Base-by-base conservation (phyloP, 1,284 basidiomycete genomes). In the Inonotus hispidus region DNA sequence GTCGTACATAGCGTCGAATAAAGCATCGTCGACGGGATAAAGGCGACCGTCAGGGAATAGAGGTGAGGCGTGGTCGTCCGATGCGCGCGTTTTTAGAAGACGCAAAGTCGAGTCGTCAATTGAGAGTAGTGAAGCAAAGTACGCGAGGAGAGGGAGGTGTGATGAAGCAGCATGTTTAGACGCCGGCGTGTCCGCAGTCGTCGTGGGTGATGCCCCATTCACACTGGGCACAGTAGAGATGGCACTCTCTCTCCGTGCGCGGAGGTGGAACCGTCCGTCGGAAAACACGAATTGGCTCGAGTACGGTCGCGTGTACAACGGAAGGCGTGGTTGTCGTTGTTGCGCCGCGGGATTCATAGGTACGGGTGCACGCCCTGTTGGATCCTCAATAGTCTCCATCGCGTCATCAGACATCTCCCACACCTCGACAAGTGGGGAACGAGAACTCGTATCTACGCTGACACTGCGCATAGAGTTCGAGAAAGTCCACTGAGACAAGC, bases 91-190 rank as follows among this genome's bases (percentile, higher is more conserved):
- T 32, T 32, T 32, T 58, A 76, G 67, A 16, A 75, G 71, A 19
- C 69, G 69, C 5, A 73, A 57, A 1, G 71, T 74, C 39, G 71
- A 65, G 37, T 75, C 72, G 61, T 75, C 74, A n/a, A 73, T 63
- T 6, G 70, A 68, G 45, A 75, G 65, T n/a, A 74, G 53, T 1
- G 70, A 68, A 1, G 72, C 63, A 54, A 74, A 65, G 64, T 72
- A 68, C 0, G 74, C 71, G 4, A 75, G 65, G 0, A 75, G 63
- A 1, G 74, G 73, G 4, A 75, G 62, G 39, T 66, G 70, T 45
- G 71, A 70, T 16, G 63, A 60, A 7, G 19, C 13, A 8, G 39
- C 23, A n/a, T 43, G 25, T 38, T 53, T 32, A 19, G 35, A 21
- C 11, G 53, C 21, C 10, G 53, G 25, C 13, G 38, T 19, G 7